Base-by-base conservation (phyloP, 768 basidiomycete genomes). In the Kwoniella heveanensis region DNA sequence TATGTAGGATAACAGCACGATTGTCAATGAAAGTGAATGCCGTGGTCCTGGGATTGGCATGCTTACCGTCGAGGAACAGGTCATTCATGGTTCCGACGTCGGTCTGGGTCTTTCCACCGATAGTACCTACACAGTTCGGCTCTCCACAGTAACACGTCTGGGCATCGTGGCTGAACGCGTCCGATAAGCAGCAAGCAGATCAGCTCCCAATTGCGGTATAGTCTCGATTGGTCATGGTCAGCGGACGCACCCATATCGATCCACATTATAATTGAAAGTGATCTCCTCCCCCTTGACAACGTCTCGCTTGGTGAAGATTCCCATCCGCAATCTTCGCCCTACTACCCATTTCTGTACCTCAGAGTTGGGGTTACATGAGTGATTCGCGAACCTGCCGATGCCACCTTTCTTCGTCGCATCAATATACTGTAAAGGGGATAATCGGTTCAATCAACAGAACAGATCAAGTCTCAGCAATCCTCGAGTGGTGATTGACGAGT, bases 221-320 rank as follows among this genome's bases (percentile, higher is more conserved):
- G n/a, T n/a, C n/a, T n/a, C n/a, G n/a, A n/a, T n/a, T n/a, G n/a
- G n/a, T n/a, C n/a, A n/a, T n/a, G n/a, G n/a, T n/a, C n/a, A n/a
- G n/a, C 2, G 29, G 8, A 83, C 88, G 53, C 64, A 94, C 95
- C 95, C 96, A 73, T 99, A 99, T 62, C 96, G 91, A 80, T 98
- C 96, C 44, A 98, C 96, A 78, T 99, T 99, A 79, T 99, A 99
- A 81, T 99, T 98, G 83, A 98, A 98, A 0, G 96, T 98, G 70
- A 97, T 80, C 80, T 97, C 94, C 74, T 96, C 93, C 66, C 90
- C 80, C 76, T 85, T 86, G 76, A 84, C 79, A 68, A 97, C 88
- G 50, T 79, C 79, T 50, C 79, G 67, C 72, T 88, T 92, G n/a
- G 95, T 88, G 73, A 98, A 99, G 71, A 98, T 97, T 49, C 94